Percentiles rank a stretch among this genome's conserved stretches.
Conservation (phyloP, 2,329 filamentous ascomycete species). For the Apiospora aurea region DNA sequence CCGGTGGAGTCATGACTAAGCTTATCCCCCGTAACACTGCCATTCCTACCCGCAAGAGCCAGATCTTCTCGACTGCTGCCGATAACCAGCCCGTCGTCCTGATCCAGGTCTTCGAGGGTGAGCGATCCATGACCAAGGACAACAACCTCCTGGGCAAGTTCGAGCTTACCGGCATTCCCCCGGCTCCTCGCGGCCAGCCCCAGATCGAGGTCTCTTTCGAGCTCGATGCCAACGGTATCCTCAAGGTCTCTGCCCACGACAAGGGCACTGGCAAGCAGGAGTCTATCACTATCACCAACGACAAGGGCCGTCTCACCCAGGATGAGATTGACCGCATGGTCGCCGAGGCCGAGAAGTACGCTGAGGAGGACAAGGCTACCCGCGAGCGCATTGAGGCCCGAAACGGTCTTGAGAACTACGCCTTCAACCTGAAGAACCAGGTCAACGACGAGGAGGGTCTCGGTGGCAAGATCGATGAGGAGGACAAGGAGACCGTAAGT, state of each 20-base stretch:
- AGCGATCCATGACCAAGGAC: slow-evolving; percentile 92
- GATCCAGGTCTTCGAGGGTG: slow-evolving; percentile 95
- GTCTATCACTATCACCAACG: slow-evolving; percentile 98
- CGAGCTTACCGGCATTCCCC: slow-evolving; percentile 94
- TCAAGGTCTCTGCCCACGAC: slow-evolving; percentile 94
- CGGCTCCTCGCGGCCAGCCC: slow-evolving; percentile 93
- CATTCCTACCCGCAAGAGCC: slow-evolving; percentile 94
- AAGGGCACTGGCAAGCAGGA: slow-evolving; percentile 98
- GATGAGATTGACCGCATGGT: slow-evolving; percentile 99
- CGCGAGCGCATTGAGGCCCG: slow-evolving; percentile 96
- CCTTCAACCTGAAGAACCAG: slow-evolving; percentile 99
- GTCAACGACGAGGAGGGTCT: slow-evolving; percentile 96
- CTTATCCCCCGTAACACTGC: slow-evolving; percentile 93
- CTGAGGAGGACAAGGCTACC: slow-evolving; percentile 98
- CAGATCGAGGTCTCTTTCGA: slow-evolving; percentile 99
- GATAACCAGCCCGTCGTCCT: slow-evolving; percentile 96
- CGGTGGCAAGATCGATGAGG: slow-evolving; percentile 96
- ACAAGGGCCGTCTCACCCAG: slow-evolving; percentile 95
- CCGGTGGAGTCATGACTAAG: slow-evolving; percentile 97
- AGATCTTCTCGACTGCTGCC: slow-evolving; percentile 96
- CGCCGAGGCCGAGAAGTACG: slow-evolving; percentile 96
- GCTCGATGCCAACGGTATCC: slow-evolving; percentile 97
- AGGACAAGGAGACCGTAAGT: slow-evolving; percentile 94
- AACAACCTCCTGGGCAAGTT: slow-evolving; percentile 99
- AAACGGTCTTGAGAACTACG: slow-evolving; percentile 98